These are phyloP conservation scores for Coemansia sp. DNA, from an alignment of 192 early-diverging fungal genomes.

Conservation along the genomic window DNA sequence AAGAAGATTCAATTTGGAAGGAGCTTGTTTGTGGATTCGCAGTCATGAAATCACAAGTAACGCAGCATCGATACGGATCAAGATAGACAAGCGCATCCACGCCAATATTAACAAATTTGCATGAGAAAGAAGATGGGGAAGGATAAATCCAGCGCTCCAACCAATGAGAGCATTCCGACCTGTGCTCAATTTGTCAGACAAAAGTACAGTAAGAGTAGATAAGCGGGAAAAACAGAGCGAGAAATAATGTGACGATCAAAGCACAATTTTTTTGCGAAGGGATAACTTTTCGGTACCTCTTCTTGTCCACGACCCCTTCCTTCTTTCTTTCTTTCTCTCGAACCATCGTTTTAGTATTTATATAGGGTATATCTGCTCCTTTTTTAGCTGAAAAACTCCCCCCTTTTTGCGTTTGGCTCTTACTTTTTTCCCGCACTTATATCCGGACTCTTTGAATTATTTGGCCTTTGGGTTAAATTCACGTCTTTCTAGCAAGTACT, in stretches of 20 bases:
- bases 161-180: constrained; percentile 3
- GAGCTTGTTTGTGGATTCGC: neutral
- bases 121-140: neutral
- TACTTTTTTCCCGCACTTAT: neutral
- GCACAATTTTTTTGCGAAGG: neutral
- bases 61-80: no score
- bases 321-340: no score
- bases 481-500: neutral
- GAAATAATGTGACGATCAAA: neutral
- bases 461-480: neutral
- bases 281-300: neutral
- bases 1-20: no score
- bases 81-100: no score
- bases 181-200: constrained; percentile 12
- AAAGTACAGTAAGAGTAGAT: neutral
- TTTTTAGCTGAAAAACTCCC: neutral
- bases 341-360: neutral
- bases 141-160: neutral
- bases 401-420: neutral
- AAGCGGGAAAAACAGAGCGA: constrained; percentile 1
- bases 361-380: neutral
- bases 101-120: neutral
- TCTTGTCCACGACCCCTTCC: no score
- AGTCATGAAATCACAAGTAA: neutral
- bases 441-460: neutral